Conservation (phyloP, 176 grass and related monocot genomes). For the Oryza longistaminata region DNA sequence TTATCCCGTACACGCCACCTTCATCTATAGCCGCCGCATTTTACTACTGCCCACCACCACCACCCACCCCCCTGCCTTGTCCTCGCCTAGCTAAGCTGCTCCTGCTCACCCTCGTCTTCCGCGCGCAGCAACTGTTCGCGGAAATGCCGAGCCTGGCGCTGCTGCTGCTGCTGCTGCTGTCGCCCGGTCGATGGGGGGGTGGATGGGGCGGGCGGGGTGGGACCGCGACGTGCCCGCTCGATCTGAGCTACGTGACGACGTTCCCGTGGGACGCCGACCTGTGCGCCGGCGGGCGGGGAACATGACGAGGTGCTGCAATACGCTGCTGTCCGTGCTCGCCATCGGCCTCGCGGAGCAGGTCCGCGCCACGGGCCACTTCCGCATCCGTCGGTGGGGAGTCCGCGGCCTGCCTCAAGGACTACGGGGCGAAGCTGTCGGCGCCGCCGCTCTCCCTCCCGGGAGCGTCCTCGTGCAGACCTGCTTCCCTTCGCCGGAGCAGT, state of each 20-base stretch:
- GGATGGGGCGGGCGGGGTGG: not conserved
- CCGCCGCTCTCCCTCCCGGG: conserved; percentile 31
- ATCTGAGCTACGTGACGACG: conserved; percentile 61
- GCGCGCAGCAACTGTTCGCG: conserved; percentile 18
- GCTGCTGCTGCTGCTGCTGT: conserved; percentile 20
- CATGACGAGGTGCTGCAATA: conserved; percentile 53
- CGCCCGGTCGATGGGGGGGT: not conserved
- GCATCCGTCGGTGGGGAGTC: conserved; percentile 50
- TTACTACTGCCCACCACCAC: conserved; percentile 8
- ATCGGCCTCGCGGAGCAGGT: conserved; percentile 64
- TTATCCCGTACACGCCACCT: conserved; percentile 25
- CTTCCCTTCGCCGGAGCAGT: conserved; percentile 44
- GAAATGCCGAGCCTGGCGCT: conserved; percentile 31
- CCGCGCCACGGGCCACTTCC: conserved; percentile 63
- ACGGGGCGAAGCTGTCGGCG: conserved; percentile 21
- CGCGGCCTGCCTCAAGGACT: conserved; percentile 36
- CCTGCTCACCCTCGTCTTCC: not conserved
- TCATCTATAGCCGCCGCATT: not conserved
- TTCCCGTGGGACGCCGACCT: conserved; percentile 68
- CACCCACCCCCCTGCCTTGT: not conserved
- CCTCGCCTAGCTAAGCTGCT: too few relatives aligned
- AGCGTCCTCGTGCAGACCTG: conserved; percentile 45
- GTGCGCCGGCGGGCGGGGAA: conserved; percentile 42
- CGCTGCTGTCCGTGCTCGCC: conserved; percentile 55
- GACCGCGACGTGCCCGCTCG: conserved; percentile 57